Evolutionary conservation across 192 early-diverging fungal genomes (phyloP).

Genomic region (Coemansia sp.): DNA sequence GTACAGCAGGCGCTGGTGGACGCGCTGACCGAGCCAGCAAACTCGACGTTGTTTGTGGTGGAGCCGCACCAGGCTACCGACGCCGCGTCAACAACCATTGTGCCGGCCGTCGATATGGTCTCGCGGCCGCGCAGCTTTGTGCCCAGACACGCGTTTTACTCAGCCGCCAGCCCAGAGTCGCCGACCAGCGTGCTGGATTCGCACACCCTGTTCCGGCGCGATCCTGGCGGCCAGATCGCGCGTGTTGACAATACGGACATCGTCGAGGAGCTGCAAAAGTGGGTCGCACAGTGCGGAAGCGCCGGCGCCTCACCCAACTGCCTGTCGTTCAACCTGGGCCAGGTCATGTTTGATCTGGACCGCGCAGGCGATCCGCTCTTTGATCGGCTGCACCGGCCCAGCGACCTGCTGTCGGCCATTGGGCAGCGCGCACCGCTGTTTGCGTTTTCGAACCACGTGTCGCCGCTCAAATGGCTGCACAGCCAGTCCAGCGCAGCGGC

Average conservation of each 20-base stretch:
- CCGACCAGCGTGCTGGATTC: background rate
- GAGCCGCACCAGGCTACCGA: background rate
- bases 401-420: constrained; percentile 15
- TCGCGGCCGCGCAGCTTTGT: constrained; percentile 18
- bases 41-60: constrained; percentile 20
- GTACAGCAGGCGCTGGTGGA: constrained; percentile 26
- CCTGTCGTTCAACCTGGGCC: constrained; percentile 20
- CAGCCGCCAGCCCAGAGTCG: background rate
- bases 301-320: background rate
- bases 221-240: background rate
- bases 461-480: constrained; percentile 35
- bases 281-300: background rate
- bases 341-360: constrained; percentile 33
- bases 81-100: background rate
- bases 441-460: constrained; percentile 25
- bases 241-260: background rate
- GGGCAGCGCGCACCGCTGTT: constrained; percentile 20
- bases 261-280: constrained; percentile 5
- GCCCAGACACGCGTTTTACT: constrained; percentile 6
- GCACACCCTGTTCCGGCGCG: constrained; percentile 14
- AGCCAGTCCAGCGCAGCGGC: background rate
- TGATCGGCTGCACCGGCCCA: constrained; percentile 7
- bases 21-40: constrained; percentile 19
- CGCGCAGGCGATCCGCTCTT: constrained; percentile 3
- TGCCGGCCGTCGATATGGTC: constrained; percentile 16